Conservation (phyloP, 192 early-diverging fungal species). For the Umbelopsis ramanniana region DNA sequence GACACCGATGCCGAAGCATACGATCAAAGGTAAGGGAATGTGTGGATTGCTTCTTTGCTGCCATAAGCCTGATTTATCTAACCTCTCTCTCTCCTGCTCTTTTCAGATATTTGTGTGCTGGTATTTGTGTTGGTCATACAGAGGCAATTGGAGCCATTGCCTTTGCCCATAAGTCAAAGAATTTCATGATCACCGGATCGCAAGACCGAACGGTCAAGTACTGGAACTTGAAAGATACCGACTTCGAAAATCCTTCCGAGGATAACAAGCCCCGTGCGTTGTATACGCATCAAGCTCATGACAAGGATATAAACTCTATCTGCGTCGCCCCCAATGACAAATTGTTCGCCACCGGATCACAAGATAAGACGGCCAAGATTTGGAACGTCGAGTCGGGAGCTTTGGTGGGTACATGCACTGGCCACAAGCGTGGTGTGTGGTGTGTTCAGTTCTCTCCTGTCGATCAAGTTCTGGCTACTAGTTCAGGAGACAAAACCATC, state of each 20-base stretch:
- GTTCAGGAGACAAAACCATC: conserved; percentile 92
- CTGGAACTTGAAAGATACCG: conserved; percentile 80
- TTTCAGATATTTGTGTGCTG: conserved; percentile 63
- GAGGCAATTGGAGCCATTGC: conserved; percentile 91
- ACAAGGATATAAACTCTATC: conserved; percentile 96
- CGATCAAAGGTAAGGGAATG: conserved; percentile 41
- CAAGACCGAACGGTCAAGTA: conserved; percentile 95
- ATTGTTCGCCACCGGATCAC: conserved; percentile 91
- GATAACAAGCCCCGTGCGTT: conserved; percentile 63
- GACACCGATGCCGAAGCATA: conserved; percentile 60
- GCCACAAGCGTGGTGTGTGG: conserved; percentile 97
- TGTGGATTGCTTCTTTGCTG: no score
- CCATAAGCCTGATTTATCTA: neutral
- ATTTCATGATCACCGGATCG: conserved; percentile 84
- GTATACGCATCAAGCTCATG: conserved; percentile 94
- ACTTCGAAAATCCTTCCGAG: conserved; percentile 42
- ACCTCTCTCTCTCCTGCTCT: neutral
- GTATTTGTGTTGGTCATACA: conserved; percentile 86
- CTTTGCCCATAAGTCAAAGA: conserved; percentile 65
- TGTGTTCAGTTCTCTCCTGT: conserved; percentile 91
- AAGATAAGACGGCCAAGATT: conserved; percentile 94
- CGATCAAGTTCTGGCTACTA: conserved; percentile 91
- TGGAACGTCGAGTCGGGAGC: conserved; percentile 87
- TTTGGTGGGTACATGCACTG: conserved; percentile 79
- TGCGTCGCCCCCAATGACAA: conserved; percentile 89